phyloP scores from a whole-genome alignment of 257 asterid species.

The Fraxinus quadrangulata region DNA sequence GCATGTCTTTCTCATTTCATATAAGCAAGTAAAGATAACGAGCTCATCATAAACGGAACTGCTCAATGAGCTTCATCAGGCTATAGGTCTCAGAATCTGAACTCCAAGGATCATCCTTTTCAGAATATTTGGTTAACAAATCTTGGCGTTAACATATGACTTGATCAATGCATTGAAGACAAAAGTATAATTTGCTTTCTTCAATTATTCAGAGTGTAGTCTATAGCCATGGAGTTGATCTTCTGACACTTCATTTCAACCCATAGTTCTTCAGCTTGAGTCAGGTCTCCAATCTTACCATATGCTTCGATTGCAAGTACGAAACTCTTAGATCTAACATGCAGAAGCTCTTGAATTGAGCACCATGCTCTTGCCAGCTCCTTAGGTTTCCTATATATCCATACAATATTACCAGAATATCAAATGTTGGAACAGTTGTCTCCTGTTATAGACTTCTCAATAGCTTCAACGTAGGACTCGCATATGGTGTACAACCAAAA shows the following conservation, averaged over 20 bases:
- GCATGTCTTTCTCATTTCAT: background rate
- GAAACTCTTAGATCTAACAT: conserved; percentile 62
- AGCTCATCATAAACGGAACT: conserved; percentile 37
- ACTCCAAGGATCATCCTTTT: conserved; percentile 90
- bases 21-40: background rate
- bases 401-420: conserved; percentile 66
- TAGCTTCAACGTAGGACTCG: conserved; percentile 59
- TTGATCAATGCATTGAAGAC: conserved; percentile 74
- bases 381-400: conserved; percentile 61
- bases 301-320: conserved; percentile 73
- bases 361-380: conserved; percentile 70
- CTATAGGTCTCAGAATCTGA: conserved; percentile 94
- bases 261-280: conserved; percentile 77
- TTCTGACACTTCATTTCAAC: conserved; percentile 58
- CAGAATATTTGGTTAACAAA: conserved; percentile 68
- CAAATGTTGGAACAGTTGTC: conserved; percentile 83
- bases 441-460: conserved; percentile 66
- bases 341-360: conserved; percentile 52
- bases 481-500: conserved; percentile 72
- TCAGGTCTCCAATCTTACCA: conserved; percentile 65
- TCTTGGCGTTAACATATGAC: conserved; percentile 81
- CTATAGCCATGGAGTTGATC: conserved; percentile 85
- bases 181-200: conserved; percentile 55
- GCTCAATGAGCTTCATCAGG: conserved; percentile 67
- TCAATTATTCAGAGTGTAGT: conserved; percentile 59